Evolutionary conservation across 2,329 filamentous ascomycete species (phyloP), one percentile per base, ranked within the genome.

Genomic region (Hymenoscyphus infarciens): DNA sequence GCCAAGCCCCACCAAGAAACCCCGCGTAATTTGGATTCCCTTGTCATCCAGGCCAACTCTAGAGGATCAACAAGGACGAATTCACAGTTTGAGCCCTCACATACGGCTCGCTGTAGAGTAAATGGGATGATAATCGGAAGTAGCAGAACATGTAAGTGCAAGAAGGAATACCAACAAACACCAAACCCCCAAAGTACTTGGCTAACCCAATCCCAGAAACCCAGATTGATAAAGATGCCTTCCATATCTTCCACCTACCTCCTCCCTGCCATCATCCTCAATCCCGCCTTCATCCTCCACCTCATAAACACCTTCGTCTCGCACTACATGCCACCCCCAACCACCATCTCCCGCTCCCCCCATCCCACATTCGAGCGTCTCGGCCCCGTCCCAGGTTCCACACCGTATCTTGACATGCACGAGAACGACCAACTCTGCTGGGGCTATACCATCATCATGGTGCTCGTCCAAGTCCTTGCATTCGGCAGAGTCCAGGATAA

Each of bases 271-370:
- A 72, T 78, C 63, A 64, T 77, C 31, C 73, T 76, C 64, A 78
- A 78, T 62, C 76, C 76, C 3, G 70, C 75, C 45, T 69, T 78
- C 61, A 66, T 77, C 59, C 72, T 78, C 33, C 75, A 77, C 60
- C 68, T 74, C 56, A 70, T 77, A 56, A 77, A 78, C 58, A 76
- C 75, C 45, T 70, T 76, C 56, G 64, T 76, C 31, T 77, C 74
- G 13, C 71, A 75, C 58, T 57, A 72, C 19, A 61, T 71, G 38
- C 74, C 75, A 56, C 70, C 74, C 3, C 67, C 72, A 39, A 61
- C 66, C 25, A 68, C 71, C 2, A 59, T 62, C 3, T 74, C 73
- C 1, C 56, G 61, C 53, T 74, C 72, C 31, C 71, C 67, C 22
- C 68, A 72, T 60, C 67, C 69, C 62, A 64, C 67, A 53, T 68